phyloP scores from a whole-genome alignment of 2,329 filamentous ascomycete species.

The Moelleriella libera region DNA sequence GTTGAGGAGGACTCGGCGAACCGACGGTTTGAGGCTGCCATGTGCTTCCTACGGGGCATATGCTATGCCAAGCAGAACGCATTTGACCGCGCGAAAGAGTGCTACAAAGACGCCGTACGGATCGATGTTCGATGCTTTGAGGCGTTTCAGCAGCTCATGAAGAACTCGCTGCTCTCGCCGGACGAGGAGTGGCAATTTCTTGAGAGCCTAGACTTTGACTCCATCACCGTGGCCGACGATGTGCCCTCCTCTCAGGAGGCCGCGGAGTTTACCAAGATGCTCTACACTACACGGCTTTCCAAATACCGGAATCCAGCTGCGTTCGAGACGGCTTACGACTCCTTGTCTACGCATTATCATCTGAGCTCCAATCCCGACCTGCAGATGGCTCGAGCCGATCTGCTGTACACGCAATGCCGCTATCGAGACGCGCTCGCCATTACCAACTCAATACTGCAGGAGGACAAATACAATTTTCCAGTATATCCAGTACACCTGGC shows the following conservation, averaged over 20 bases:
- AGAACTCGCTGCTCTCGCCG: conserved; percentile 81
- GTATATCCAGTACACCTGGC: conserved; percentile 87
- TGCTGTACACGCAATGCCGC: conserved; percentile 86
- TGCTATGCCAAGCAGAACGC: conserved; percentile 97
- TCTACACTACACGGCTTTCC: conserved; percentile 88
- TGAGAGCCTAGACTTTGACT: conserved; percentile 80
- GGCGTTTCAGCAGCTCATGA: conserved; percentile 94
- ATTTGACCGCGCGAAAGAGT: conserved; percentile 93
- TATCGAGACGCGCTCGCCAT: conserved; percentile 78
- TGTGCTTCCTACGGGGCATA: conserved; percentile 88
- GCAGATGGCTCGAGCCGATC: conserved; percentile 75
- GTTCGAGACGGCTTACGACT: conserved; percentile 77
- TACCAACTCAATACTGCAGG: conserved; percentile 67
- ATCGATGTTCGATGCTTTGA: conserved; percentile 98
- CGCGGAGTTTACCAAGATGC: conserved; percentile 84
- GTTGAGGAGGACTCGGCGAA: conserved; percentile 57
- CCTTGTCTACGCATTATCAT: conserved; percentile 85
- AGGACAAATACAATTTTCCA: conserved; percentile 78
- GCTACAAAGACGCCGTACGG: conserved; percentile 92
- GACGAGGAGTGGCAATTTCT: conserved; percentile 85
- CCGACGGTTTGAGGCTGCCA: conserved; percentile 82
- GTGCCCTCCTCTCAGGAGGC: conserved; percentile 65
- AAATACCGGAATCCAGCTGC: conserved; percentile 84
- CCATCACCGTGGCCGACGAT: conserved; percentile 53
- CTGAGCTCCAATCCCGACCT: conserved; percentile 79